Conservation (phyloP, 2,329 filamentous ascomycete genomes). For the Aspergillus niger region DNA sequence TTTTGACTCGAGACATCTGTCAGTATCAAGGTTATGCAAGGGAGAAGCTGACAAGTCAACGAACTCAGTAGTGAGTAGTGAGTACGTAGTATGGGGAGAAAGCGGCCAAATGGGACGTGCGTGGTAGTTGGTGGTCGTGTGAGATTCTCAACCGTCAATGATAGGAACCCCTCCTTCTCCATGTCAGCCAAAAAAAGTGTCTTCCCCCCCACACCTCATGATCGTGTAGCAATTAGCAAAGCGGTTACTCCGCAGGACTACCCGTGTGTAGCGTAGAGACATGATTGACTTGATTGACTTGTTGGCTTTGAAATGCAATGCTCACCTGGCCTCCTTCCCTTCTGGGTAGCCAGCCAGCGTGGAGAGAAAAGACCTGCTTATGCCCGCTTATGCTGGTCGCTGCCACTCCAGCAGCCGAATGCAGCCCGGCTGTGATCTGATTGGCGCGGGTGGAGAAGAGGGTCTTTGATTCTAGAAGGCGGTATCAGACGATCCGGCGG, state of each 20-base stretch:
- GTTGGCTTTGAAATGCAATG: not conserved
- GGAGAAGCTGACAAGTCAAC: not conserved
- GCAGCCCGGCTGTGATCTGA: not conserved
- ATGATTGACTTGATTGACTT: no score
- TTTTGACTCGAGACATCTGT: not conserved
- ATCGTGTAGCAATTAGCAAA: not conserved
- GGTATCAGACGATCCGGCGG: constrained; percentile 18
- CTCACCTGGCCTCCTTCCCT: constrained; percentile 1
- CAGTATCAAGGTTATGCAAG: not conserved
- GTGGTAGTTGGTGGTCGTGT: not conserved
- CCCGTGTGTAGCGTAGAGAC: no score
- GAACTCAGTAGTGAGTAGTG: not conserved
- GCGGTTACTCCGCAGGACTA: not conserved
- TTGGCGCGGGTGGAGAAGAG: not conserved
- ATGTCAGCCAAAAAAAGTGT: not conserved
- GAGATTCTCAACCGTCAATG: not conserved
- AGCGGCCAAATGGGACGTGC: no score
- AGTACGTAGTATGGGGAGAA: not conserved
- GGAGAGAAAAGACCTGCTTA: not conserved
- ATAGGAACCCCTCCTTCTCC: not conserved
- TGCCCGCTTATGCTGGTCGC: not conserved
- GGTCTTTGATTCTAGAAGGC: constrained; percentile 16
- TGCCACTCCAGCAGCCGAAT: not conserved
- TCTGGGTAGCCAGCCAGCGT: not conserved
- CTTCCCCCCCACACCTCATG: not conserved